These are phyloP conservation scores for Drosera spatulata DNA, from an alignment of 179 eudicot genomes.

Conservation along the genomic window DNA sequence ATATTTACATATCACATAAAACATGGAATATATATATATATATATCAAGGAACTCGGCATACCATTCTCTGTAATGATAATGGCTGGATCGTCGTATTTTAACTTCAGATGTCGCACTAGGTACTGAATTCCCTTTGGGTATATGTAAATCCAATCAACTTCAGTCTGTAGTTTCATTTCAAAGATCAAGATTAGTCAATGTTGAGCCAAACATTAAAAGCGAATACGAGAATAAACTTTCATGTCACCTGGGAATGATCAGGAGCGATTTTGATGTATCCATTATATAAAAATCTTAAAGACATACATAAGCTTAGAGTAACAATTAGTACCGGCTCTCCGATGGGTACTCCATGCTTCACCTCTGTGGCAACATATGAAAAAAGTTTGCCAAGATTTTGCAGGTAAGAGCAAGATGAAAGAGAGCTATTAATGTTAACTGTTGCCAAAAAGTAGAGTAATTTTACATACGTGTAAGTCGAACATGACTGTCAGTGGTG, in stretches of 20 bases:
- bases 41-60: background rate
- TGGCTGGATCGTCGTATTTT: conserved; percentile 13
- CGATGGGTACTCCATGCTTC: conserved; percentile 7
- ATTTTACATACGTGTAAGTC: conserved; percentile 7
- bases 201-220: background rate
- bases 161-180: conserved; percentile 1
- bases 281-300: background rate
- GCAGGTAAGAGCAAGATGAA: too few species aligned
- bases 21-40: too few species aligned
- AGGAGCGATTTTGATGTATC: background rate
- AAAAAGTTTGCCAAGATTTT: background rate
- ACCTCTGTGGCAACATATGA: background rate
- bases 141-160: conserved; percentile 1
- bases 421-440: background rate
- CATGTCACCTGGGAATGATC: too few species aligned
- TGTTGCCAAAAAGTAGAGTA: background rate
- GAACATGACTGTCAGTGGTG: conserved; percentile 9
- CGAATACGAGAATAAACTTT: background rate
- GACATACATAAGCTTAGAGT: background rate
- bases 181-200: background rate
- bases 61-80: conserved; percentile 23
- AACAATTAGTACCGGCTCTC: background rate
- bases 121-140: conserved; percentile 17
- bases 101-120: conserved; percentile 15
- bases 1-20: too few species aligned